phyloP scores from a whole-genome alignment of 345 rosid species.

The Arabis alpina region DNA sequence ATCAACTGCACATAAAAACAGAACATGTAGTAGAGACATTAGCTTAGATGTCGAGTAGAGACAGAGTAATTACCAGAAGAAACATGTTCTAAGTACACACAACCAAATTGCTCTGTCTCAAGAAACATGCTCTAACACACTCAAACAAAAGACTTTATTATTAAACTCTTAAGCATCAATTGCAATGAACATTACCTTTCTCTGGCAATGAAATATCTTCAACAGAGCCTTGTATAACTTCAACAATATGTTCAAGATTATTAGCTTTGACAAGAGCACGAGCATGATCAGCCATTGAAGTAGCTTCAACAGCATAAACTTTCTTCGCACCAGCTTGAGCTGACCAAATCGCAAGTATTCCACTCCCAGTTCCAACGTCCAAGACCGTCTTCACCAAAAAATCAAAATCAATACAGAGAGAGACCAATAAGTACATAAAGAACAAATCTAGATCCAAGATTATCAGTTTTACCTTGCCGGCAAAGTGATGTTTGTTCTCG shows the following conservation, averaged over 20 bases:
- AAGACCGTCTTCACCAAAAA: conserved; percentile 61
- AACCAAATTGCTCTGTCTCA: conserved; percentile 13
- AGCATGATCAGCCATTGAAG: conserved; percentile 95
- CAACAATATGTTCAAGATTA: conserved; percentile 70
- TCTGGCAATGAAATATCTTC: conserved; percentile 88
- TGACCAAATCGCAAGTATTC: conserved; percentile 99
- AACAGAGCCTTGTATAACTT: conserved; percentile 84
- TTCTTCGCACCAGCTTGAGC: conserved; percentile 99
- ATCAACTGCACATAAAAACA: conserved; percentile 65
- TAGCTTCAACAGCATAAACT: conserved; percentile 97
- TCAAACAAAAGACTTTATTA: neutral
- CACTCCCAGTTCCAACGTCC: conserved; percentile 99
- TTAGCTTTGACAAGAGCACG: conserved; percentile 79
- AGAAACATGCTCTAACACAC: too few relatives aligned
- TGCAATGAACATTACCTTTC: conserved; percentile 57
- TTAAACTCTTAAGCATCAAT: neutral
- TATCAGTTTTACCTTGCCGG: conserved; percentile 62
- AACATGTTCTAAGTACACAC: conserved; percentile 9
- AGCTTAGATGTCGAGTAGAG: conserved; percentile 21
- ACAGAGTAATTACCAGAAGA: too few relatives aligned
- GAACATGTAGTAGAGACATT: neutral
- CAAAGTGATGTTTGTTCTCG: conserved; percentile 77
- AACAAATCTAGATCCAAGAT: neutral
- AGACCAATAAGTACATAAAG: conserved; percentile 1
- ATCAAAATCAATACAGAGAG: conserved; percentile 12